Conservation (phyloP, 768 basidiomycete species). For the Rhodotorula graminis region DNA sequence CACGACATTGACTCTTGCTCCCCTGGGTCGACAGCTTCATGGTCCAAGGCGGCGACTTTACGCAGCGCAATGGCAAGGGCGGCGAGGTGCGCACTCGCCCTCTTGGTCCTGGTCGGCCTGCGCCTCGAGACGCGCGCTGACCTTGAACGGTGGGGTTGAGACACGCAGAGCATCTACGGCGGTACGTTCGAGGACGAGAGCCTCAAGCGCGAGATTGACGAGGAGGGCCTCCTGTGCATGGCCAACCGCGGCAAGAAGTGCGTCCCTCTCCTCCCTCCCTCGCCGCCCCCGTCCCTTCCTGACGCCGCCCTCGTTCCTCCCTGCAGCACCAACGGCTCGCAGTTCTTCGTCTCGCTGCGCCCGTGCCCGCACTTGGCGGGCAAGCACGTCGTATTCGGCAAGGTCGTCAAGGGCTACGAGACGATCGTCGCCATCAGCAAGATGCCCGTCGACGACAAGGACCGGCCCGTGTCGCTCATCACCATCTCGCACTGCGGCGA, state of each 20-base stretch:
- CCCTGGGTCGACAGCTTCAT: constrained; percentile 27
- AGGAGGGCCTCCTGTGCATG: constrained; percentile 76
- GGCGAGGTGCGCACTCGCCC: constrained; percentile 53
- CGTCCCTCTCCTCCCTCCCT: background rate
- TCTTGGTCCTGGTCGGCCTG: too few species aligned
- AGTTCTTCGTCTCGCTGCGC: constrained; percentile 78
- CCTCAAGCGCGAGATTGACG: constrained; percentile 59
- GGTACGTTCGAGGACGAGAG: constrained; percentile 73
- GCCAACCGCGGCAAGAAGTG: constrained; percentile 63
- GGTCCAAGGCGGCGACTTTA: constrained; percentile 59
- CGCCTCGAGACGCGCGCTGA: background rate
- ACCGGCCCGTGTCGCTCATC: constrained; percentile 65
- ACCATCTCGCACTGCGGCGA: constrained; percentile 75
- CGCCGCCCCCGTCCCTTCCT: background rate
- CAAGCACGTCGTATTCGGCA: constrained; percentile 50
- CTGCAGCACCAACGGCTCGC: constrained; percentile 43
- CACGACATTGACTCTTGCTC: too few species aligned
- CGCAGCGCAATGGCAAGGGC: constrained; percentile 70
- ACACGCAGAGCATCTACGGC: constrained; percentile 67
- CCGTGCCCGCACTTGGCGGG: constrained; percentile 60
- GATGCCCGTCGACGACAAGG: constrained; percentile 67
- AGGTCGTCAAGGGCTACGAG: constrained; percentile 50
- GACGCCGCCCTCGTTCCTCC: background rate
- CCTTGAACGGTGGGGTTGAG: too few species aligned
- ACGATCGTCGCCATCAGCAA: constrained; percentile 59